Conservation (phyloP, 192 early-diverging fungal genomes). For the Podila minutissima region DNA sequence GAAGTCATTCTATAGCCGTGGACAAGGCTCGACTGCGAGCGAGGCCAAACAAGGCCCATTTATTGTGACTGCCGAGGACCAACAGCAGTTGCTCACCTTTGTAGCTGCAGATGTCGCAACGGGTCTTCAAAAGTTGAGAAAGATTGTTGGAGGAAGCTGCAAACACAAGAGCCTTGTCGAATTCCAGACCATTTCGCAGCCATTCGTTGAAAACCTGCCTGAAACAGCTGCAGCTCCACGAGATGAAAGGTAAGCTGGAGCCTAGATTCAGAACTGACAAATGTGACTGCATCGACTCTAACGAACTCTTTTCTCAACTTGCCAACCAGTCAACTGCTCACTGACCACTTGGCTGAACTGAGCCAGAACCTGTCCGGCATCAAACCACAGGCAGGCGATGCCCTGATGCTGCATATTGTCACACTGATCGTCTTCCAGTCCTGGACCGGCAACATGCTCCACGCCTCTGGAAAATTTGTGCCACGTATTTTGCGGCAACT, state of each 20-base stretch:
- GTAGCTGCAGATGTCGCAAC: background rate
- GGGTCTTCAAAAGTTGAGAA: conserved; percentile 21
- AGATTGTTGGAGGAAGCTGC: conserved; percentile 25
- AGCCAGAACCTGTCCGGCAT: conserved; percentile 1
- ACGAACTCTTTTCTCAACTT: background rate
- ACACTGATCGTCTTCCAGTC: conserved; percentile 34
- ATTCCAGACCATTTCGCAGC: conserved; percentile 8
- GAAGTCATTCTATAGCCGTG: background rate
- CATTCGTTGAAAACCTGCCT: background rate
- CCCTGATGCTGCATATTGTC: conserved; percentile 43
- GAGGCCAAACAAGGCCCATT: background rate
- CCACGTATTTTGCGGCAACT: conserved; percentile 41
- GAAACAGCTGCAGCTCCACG: background rate
- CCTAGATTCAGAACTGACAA: too few species aligned
- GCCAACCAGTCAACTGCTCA: conserved; percentile 1
- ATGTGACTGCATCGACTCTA: background rate
- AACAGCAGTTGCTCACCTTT: background rate
- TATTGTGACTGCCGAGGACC: conserved; percentile 10
- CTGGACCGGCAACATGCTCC: conserved; percentile 37
- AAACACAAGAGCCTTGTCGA: conserved; percentile 41
- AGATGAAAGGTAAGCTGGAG: background rate
- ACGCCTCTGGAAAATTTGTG: conserved; percentile 47
- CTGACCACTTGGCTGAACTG: conserved; percentile 26
- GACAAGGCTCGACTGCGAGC: background rate
- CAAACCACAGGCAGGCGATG: conserved; percentile 12